Percentiles rank a stretch among this genome's conserved stretches.
These are phyloP conservation scores for Populus davidiana DNA, from an alignment of 345 rosid genomes.

Conservation along the genomic window DNA sequence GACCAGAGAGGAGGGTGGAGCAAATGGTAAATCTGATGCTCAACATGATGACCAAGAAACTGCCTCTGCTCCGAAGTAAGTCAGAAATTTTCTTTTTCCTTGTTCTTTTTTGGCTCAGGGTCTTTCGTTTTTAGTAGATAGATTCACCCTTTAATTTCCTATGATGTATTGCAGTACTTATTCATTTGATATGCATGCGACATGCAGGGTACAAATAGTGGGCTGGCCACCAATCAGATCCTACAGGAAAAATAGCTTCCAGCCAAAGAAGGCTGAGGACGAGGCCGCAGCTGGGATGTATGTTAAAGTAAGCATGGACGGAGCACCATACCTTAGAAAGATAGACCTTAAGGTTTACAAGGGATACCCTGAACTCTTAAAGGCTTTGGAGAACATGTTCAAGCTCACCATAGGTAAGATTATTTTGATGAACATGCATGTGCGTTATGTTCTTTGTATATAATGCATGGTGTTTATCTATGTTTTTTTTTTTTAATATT, in stretches of 20 bases:
- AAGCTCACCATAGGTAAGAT: conserved; percentile 10
- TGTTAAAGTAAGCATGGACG: conserved; percentile 42
- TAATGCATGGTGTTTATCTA: neutral
- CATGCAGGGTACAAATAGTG: conserved; percentile 62
- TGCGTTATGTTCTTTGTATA: neutral
- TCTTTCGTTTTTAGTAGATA: neutral
- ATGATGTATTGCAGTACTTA: neutral
- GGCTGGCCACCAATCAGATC: conserved; percentile 95
- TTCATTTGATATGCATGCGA: neutral
- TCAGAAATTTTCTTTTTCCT: neutral
- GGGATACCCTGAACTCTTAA: conserved; percentile 13
- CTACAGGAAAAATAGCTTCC: conserved; percentile 62
- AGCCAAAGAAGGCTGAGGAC: conserved; percentile 34
- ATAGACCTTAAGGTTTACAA: conserved; percentile 20
- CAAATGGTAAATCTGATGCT: conserved; percentile 21
- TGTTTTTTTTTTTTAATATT: too few species aligned
- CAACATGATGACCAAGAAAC: conserved; percentile 27
- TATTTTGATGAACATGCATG: neutral
- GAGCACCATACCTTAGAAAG: conserved; percentile 26
- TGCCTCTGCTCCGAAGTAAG: conserved; percentile 66
- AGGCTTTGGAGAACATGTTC: conserved; percentile 21
- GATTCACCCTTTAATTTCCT: neutral
- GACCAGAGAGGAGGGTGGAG: conserved; percentile 18
- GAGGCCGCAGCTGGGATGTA: conserved; percentile 16
- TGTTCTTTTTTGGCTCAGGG: neutral